These are phyloP conservation scores for Halophytophthora batemanensis DNA, from an alignment of 352 stramenopile species.

Conservation along the genomic window DNA sequence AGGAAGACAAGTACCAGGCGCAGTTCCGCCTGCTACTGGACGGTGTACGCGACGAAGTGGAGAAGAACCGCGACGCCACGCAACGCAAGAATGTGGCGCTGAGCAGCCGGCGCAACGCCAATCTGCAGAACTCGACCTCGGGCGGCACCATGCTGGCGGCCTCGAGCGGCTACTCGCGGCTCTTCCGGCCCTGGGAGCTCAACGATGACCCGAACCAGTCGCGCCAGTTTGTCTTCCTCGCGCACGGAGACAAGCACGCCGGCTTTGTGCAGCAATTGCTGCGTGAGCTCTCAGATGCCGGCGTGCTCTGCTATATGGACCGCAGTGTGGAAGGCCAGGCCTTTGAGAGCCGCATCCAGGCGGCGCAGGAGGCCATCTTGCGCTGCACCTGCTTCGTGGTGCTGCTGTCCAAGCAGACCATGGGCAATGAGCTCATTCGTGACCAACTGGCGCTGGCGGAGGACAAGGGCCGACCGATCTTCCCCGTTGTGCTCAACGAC, in stretches of 20 bases:
- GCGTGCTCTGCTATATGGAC: slow-evolving; percentile 65
- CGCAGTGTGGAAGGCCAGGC: slow-evolving; percentile 55
- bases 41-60: slow-evolving; percentile 79
- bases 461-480: slow-evolving; percentile 81
- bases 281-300: slow-evolving; percentile 45
- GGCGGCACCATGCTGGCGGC: slow-evolving; percentile 23
- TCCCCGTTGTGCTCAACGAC: slow-evolving; percentile 78
- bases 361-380: slow-evolving; percentile 76
- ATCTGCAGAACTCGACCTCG: slow-evolving; percentile 23
- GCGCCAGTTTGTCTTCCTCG: slow-evolving; percentile 73
- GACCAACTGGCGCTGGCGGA: slow-evolving; percentile 83
- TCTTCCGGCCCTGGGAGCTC: slow-evolving; percentile 64
- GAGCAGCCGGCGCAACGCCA: slow-evolving; percentile 21
- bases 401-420: slow-evolving; percentile 72
- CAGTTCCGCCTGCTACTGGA: slow-evolving; percentile 80
- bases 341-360: slow-evolving; percentile 74
- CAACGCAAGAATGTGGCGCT: slow-evolving; percentile 36
- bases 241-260: slow-evolving; percentile 70
- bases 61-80: slow-evolving; percentile 58
- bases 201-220: slow-evolving; percentile 23
- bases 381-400: slow-evolving; percentile 77
- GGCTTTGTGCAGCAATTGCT: slow-evolving; percentile 70
- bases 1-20: slow-evolving; percentile 59
- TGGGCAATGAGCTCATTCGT: slow-evolving; percentile 67
- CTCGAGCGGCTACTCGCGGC: slow-evolving; percentile 39